Percentiles rank a stretch among this genome's conserved stretches.
These are phyloP conservation scores for Mortierella sp. DNA, from an alignment of 371 early-diverging fungal genomes.

Conservation along the genomic window DNA sequence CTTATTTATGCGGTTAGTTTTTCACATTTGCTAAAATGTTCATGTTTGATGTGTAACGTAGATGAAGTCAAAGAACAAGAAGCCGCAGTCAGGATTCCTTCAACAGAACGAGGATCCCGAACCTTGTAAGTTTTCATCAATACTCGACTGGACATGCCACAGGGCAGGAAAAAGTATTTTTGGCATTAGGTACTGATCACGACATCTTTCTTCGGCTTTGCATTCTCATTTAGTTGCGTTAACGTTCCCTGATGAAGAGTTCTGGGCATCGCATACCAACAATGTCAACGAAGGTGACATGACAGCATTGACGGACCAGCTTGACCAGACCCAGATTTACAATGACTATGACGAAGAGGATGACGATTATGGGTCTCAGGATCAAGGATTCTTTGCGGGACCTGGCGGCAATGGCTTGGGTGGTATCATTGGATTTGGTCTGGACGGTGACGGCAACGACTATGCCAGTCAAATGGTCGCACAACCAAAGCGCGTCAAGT, in stretches of 20 bases:
- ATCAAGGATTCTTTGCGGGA: conserved; percentile 42
- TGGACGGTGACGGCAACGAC: conserved; percentile 65
- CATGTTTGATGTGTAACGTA: neutral
- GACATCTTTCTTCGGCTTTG: neutral
- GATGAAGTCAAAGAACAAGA: conserved; percentile 49
- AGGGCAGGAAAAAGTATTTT: neutral
- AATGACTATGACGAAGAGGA: conserved; percentile 55
- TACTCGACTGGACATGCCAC: neutral
- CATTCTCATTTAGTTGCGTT: conserved; percentile 20
- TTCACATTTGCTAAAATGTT: neutral
- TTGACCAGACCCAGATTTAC: conserved; percentile 58
- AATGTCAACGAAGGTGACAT: conserved; percentile 39
- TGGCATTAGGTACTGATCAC: neutral
- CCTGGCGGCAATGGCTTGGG: conserved; percentile 23
- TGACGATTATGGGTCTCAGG: conserved; percentile 48
- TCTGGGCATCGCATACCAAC: conserved; percentile 56
- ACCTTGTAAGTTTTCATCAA: conserved; percentile 26
- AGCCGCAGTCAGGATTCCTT: conserved; percentile 30
- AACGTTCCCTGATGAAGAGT: conserved; percentile 53
- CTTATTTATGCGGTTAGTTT: neutral
- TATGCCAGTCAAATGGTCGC: conserved; percentile 64
- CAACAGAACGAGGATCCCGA: conserved; percentile 28
- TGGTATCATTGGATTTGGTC: conserved; percentile 30
- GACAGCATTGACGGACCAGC: conserved; percentile 48
- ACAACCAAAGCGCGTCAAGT: conserved; percentile 75